A percentile compares a stretch with the other conserved stretches of the same genome.
These are phyloP conservation scores for Sarocladium oryzae DNA, from an alignment of 2,329 filamentous ascomycete genomes.

Conservation along the genomic window DNA sequence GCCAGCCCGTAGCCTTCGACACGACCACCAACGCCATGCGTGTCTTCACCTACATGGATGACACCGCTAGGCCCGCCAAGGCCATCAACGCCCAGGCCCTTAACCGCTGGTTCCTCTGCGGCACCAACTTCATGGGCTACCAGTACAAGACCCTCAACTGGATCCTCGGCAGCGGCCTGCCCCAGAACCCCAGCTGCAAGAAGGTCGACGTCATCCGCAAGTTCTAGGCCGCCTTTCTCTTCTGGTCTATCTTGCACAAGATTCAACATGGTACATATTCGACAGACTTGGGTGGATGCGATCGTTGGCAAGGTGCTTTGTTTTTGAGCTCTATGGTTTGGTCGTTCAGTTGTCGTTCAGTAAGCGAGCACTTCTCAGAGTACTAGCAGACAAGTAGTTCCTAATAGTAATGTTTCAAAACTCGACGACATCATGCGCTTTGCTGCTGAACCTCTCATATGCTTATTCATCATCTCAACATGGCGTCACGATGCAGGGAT, in stretches of 20 bases:
- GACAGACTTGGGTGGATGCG: neutral
- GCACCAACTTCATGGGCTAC: conserved; percentile 14
- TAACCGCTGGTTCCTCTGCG: conserved; percentile 17
- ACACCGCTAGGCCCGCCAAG: conserved; percentile 11
- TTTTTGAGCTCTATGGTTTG: no score
- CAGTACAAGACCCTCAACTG: conserved; percentile 15
- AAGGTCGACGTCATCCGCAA: conserved; percentile 17
- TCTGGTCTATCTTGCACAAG: neutral
- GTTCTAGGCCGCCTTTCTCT: conserved; percentile 9
- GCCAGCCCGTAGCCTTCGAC: conserved; percentile 19
- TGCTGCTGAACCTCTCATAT: neutral
- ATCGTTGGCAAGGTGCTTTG: no score
- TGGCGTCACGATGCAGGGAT: neutral
- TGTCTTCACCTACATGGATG: conserved; percentile 15
- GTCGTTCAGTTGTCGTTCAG: no score
- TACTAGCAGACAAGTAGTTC: neutral
- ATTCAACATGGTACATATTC: neutral
- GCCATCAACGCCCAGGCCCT: conserved; percentile 9
- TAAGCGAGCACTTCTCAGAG: neutral
- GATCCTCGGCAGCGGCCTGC: conserved; percentile 14
- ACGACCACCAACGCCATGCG: conserved; percentile 10
- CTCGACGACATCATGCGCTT: neutral
- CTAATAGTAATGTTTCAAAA: neutral
- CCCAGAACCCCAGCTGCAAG: conserved; percentile 19
- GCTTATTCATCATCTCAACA: neutral